Conservation (phyloP, 2,329 filamentous ascomycete species). For the Chaetomiaceae sp. region DNA sequence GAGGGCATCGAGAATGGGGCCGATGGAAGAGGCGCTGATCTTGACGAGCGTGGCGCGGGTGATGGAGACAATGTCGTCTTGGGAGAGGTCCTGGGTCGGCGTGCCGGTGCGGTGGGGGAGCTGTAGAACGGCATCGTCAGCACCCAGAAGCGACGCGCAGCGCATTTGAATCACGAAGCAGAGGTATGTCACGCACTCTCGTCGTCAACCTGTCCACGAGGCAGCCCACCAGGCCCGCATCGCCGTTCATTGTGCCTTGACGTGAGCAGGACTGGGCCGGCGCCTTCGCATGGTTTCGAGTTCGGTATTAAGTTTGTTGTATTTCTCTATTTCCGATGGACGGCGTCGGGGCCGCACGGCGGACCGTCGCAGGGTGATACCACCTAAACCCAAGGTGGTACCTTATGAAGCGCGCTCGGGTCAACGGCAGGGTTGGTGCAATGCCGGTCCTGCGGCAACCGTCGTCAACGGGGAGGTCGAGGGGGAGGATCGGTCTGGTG, state of each 20-base stretch:
- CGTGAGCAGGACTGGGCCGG: constrained; percentile 25
- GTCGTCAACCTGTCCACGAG: constrained; percentile 60
- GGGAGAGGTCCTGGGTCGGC: constrained; percentile 50
- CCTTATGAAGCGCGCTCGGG: neutral
- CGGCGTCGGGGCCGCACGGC: constrained; percentile 9
- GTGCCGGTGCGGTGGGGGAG: constrained; percentile 61
- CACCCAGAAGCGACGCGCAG: neutral
- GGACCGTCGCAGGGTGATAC: neutral
- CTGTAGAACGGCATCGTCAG: constrained; percentile 35
- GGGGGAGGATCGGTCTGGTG: neutral
- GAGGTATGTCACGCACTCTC: constrained; percentile 42
- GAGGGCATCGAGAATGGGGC: constrained; percentile 53
- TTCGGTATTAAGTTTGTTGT: constrained; percentile 3
- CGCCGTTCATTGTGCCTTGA: constrained; percentile 49
- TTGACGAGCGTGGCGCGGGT: constrained; percentile 59
- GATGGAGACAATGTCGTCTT: constrained; percentile 58
- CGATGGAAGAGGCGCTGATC: constrained; percentile 52
- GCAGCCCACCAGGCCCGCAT: constrained; percentile 56
- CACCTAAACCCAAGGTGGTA: neutral
- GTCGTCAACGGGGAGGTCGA: neutral
- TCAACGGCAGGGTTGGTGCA: neutral
- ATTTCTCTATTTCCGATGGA: constrained; percentile 6
- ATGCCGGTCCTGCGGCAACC: constrained; percentile 18
- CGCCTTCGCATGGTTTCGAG: constrained; percentile 29
- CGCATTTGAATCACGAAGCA: no score